phyloP scores from a whole-genome alignment of 2,329 filamentous ascomycete genomes.

The Microdochium bolleyi region DNA sequence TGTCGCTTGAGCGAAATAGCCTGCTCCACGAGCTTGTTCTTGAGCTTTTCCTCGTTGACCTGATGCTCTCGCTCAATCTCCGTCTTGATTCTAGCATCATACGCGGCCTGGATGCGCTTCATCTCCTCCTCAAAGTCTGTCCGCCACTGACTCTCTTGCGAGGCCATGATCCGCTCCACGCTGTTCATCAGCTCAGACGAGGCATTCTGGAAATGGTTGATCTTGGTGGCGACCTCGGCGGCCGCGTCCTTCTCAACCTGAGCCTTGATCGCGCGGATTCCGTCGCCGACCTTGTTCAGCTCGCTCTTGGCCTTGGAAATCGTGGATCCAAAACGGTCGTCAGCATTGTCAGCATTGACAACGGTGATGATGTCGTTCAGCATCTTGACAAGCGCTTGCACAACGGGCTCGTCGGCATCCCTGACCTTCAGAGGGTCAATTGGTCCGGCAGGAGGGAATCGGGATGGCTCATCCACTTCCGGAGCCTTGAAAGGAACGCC shows the following conservation, averaged over 20 bases:
- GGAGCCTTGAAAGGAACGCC: constrained; percentile 40
- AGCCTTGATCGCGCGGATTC: constrained; percentile 68
- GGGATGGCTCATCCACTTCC: constrained; percentile 59
- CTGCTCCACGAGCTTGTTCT: constrained; percentile 85
- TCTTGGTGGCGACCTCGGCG: constrained; percentile 62
- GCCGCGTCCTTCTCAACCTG: constrained; percentile 64
- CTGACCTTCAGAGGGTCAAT: constrained; percentile 73
- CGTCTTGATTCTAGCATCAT: constrained; percentile 70
- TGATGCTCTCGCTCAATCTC: constrained; percentile 74
- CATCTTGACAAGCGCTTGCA: constrained; percentile 90
- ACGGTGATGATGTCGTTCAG: constrained; percentile 94
- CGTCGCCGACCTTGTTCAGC: constrained; percentile 66
- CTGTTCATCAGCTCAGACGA: constrained; percentile 81
- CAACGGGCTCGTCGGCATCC: constrained; percentile 74
- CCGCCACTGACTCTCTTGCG: constrained; percentile 76
- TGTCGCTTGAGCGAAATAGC: constrained; percentile 80
- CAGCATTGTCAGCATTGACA: constrained; percentile 78
- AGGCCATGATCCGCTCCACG: constrained; percentile 75
- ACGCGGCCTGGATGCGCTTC: constrained; percentile 66
- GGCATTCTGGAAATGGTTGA: constrained; percentile 75
- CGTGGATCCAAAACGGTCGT: constrained; percentile 67
- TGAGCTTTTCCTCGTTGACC: constrained; percentile 72
- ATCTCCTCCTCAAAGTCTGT: constrained; percentile 84
- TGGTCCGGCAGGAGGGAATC: constrained; percentile 53
- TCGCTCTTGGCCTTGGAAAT: constrained; percentile 82